Evolutionary conservation across 768 basidiomycete species (phyloP).

Genomic region (Vararia minispora): DNA sequence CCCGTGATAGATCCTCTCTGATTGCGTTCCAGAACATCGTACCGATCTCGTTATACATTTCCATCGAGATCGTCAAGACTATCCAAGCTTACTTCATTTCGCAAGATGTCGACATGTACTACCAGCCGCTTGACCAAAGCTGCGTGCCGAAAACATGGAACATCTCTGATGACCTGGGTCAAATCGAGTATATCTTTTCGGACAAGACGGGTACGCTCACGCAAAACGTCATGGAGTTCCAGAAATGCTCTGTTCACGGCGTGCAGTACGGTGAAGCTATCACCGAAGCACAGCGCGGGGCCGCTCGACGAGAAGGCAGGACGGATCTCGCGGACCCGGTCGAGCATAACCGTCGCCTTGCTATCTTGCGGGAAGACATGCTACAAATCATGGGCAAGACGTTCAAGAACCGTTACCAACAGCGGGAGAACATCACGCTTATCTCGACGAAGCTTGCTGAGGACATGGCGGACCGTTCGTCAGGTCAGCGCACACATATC

Average conservation of each 20-base stretch:
- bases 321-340: slow-evolving; percentile 53
- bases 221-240: slow-evolving; percentile 98
- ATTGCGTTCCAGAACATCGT: slow-evolving; percentile 98
- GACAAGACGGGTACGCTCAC: slow-evolving; percentile 97
- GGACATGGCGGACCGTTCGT: slow-evolving; percentile 53
- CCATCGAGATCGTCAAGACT: slow-evolving; percentile 96
- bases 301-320: slow-evolving; percentile 73
- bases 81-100: slow-evolving; percentile 96
- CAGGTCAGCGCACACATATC: slow-evolving; percentile 52
- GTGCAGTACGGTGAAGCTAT: slow-evolving; percentile 86
- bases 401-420: slow-evolving; percentile 85
- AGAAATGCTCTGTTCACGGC: slow-evolving; percentile 84
- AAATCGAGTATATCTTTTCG: slow-evolving; percentile 92
- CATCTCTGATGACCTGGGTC: slow-evolving; percentile 95
- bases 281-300: slow-evolving; percentile 91
- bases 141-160: slow-evolving; percentile 98
- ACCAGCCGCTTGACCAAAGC: slow-evolving; percentile 71
- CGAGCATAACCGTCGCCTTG: slow-evolving; percentile 60
- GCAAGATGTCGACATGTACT: slow-evolving; percentile 96
- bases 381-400: slow-evolving; percentile 55
- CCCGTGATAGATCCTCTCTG: slow-evolving; percentile 59
- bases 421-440: slow-evolving; percentile 72
- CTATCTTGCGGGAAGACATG: slow-evolving; percentile 65
- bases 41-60: slow-evolving; percentile 92
- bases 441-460: slow-evolving; percentile 79